Conservation (phyloP, 345 rosid genomes). For the Iberis pinnata region DNA sequence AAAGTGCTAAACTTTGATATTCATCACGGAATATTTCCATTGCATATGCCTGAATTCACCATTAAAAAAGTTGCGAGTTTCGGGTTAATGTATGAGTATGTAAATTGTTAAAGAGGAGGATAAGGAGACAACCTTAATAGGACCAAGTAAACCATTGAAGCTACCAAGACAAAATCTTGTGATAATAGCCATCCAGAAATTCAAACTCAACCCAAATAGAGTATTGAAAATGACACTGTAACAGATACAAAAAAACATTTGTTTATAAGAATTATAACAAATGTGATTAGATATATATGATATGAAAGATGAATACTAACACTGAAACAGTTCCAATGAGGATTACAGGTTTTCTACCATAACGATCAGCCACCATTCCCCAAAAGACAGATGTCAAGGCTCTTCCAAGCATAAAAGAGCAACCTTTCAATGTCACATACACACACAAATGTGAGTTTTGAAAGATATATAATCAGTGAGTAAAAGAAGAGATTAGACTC, state of each 20-base stretch:
- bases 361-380: constrained; percentile 84
- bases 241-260: too few relatives aligned
- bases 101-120: neutral
- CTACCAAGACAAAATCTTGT: constrained; percentile 85
- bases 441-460: constrained; percentile 8
- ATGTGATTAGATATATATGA: too few relatives aligned
- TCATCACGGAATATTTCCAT: constrained; percentile 65
- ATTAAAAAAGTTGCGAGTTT: too few relatives aligned
- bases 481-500: constrained; percentile 18
- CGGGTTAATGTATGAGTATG: too few relatives aligned
- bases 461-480: neutral
- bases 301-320: constrained; percentile 66
- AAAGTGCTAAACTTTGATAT: constrained; percentile 71
- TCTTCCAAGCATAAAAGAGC: constrained; percentile 85
- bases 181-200: constrained; percentile 83
- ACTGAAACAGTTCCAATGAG: constrained; percentile 57
- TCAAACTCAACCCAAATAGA: constrained; percentile 76
- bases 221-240: constrained; percentile 84
- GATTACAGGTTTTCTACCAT: constrained; percentile 86
- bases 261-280: neutral
- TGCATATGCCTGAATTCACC: constrained; percentile 62
- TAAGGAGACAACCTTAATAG: constrained; percentile 87
- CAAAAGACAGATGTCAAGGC: constrained; percentile 79
- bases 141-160: constrained; percentile 85
- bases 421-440: constrained; percentile 41